Evolutionary conservation across 352 stramenopile genomes (phyloP).

Genomic region (Globisporangium lucens): DNA sequence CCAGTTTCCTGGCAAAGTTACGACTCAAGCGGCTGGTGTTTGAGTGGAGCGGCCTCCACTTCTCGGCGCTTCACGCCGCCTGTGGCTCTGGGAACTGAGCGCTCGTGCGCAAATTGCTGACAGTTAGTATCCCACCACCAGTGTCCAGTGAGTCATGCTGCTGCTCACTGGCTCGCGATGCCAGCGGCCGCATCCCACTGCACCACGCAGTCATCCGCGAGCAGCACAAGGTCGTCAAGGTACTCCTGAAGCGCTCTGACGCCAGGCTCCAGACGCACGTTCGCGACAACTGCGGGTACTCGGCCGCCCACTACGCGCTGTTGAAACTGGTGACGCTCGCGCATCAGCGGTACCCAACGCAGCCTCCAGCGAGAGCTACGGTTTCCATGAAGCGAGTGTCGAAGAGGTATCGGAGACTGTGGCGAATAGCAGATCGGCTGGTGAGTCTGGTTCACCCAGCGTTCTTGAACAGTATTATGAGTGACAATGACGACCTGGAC

Average conservation of each 20-base stretch:
- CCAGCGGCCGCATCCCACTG: constrained; percentile 38
- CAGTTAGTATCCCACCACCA: neutral
- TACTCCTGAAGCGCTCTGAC: constrained; percentile 35
- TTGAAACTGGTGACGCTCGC: constrained; percentile 38
- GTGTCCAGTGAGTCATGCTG: neutral
- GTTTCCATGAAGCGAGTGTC: constrained; percentile 17
- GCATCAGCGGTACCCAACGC: constrained; percentile 5
- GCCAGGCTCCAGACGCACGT: constrained; percentile 35
- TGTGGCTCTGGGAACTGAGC: constrained; percentile 25
- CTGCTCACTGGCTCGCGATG: constrained; percentile 34
- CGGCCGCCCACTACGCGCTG: constrained; percentile 44
- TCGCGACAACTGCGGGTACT: constrained; percentile 34
- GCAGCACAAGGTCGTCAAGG: constrained; percentile 26
- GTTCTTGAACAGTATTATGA: neutral
- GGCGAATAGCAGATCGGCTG: constrained; percentile 4
- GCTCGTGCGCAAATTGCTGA: constrained; percentile 20
- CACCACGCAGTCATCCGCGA: constrained; percentile 53
- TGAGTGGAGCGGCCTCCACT: constrained; percentile 27
- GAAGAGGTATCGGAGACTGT: constrained; percentile 25
- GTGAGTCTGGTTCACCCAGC: neutral
- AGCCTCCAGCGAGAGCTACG: neutral
- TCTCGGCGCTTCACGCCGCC: constrained; percentile 35
- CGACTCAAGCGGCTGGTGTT: constrained; percentile 26
- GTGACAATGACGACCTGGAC: neutral
- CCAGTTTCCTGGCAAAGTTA: constrained; percentile 14